Conservation (phyloP, 805 yeast species). For the Candida stauntonica region DNA sequence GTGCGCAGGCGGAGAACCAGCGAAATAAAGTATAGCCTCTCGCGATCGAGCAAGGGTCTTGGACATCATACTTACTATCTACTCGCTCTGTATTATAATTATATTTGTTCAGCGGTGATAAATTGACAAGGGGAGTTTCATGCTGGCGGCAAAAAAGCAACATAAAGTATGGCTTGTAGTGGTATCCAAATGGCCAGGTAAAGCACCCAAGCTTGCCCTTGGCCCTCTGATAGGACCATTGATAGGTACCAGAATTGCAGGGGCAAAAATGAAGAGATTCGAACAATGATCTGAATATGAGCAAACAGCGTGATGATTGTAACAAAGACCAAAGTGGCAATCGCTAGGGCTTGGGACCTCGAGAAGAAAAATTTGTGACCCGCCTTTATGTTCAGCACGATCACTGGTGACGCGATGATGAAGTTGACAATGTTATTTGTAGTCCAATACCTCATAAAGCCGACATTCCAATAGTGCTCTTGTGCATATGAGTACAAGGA, state of each 20-base stretch:
- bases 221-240: slow-evolving; percentile 25
- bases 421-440: slow-evolving; percentile 79
- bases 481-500: slow-evolving; percentile 72
- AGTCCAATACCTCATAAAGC: slow-evolving; percentile 83
- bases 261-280: slow-evolving; percentile 77
- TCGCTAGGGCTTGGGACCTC: slow-evolving; percentile 35
- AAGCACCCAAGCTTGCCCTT: slow-evolving; percentile 36
- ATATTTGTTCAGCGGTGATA: too few species aligned
- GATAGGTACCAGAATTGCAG: slow-evolving; percentile 69
- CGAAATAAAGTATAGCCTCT: too few species aligned
- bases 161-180: slow-evolving; percentile 68
- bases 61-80: too few species aligned
- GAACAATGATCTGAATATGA: slow-evolving; percentile 82
- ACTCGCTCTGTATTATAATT: too few species aligned
- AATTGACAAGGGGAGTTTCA: too few species aligned
- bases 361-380: slow-evolving; percentile 31
- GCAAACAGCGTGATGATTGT: slow-evolving; percentile 54
- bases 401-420: slow-evolving; percentile 65
- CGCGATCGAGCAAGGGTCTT: too few species aligned
- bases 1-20: too few species aligned
- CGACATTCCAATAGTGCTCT: slow-evolving; percentile 76
- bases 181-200: slow-evolving; percentile 62
- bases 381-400: slow-evolving; percentile 42
- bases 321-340: slow-evolving; percentile 41
- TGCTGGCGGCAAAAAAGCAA: slow-evolving; percentile 94